phyloP scores from a whole-genome alignment of 305 asterid genomes.

The Fraxinus dipetala region DNA sequence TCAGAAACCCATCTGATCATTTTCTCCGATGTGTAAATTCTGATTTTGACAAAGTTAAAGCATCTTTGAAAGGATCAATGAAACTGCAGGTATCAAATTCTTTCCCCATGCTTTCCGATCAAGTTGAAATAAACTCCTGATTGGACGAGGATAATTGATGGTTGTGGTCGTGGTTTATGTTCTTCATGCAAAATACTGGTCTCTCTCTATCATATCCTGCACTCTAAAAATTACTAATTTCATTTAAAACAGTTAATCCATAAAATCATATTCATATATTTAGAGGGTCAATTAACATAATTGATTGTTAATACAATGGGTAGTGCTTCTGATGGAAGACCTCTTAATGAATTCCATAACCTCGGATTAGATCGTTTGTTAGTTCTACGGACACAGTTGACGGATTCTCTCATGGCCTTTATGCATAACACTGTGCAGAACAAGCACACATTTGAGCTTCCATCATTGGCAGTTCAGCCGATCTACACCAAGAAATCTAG shows the following conservation, averaged over 20 bases:
- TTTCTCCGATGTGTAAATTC: conserved; percentile 35
- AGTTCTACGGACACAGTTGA: background rate
- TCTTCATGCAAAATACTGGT: background rate
- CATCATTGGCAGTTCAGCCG: background rate
- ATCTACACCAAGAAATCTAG: background rate
- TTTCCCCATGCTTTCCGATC: background rate
- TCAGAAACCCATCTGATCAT: conserved; percentile 43
- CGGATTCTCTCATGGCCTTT: background rate
- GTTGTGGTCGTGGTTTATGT: background rate
- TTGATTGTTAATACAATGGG: background rate
- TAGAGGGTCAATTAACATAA: background rate
- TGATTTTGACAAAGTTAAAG: conserved; percentile 31
- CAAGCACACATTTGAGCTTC: background rate
- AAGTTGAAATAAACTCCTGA: background rate
- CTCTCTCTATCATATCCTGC: background rate
- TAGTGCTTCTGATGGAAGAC: background rate
- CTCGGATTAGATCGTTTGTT: background rate
- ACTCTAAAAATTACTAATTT: background rate
- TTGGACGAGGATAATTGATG: background rate
- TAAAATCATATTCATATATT: background rate
- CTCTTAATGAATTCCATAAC: background rate
- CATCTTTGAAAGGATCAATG: background rate
- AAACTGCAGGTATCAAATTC: background rate
- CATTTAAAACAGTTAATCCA: background rate
- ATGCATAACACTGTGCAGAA: background rate